These are phyloP conservation scores for Asterophora lycoperdoides DNA, from an alignment of 768 basidiomycete species.

Conservation along the genomic window DNA sequence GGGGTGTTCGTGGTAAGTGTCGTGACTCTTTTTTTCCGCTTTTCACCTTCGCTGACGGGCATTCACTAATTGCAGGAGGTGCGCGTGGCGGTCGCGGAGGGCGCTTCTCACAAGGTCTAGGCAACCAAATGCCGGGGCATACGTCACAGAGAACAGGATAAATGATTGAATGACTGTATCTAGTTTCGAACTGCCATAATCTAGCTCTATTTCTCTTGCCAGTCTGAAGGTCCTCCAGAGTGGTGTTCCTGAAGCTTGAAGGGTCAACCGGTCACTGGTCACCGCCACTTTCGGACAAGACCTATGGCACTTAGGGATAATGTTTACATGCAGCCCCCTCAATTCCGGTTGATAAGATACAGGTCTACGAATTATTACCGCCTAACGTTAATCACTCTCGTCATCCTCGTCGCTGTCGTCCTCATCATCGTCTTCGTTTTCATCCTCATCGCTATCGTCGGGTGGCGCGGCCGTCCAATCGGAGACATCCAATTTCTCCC, in stretches of 20 bases:
- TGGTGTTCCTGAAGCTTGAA: no score
- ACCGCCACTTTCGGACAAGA: no score
- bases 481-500: slow-evolving; percentile 20
- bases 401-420: slow-evolving; percentile 4
- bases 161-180: neutral
- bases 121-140: slow-evolving; percentile 66
- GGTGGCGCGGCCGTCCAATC: slow-evolving; percentile 19
- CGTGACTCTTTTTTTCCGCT: neutral
- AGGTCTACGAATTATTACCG: no score
- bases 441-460: slow-evolving; percentile 6
- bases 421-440: neutral
- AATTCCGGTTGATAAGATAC: no score
- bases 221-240: no score
- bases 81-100: slow-evolving; percentile 65
- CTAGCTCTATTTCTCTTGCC: neutral
- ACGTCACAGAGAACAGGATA: slow-evolving; percentile 29
- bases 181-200: neutral
- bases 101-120: slow-evolving; percentile 80
- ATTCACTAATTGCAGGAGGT: slow-evolving; percentile 40
- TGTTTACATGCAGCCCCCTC: no score
- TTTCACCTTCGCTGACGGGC: neutral
- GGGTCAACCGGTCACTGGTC: no score
- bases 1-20: slow-evolving; percentile 56
- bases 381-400: neutral
- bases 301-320: no score